Percentiles rank a stretch among this genome's conserved stretches.
Evolutionary conservation across 2,329 filamentous ascomycete genomes (phyloP).

Genomic region (Sclerotinia subarctica): DNA sequence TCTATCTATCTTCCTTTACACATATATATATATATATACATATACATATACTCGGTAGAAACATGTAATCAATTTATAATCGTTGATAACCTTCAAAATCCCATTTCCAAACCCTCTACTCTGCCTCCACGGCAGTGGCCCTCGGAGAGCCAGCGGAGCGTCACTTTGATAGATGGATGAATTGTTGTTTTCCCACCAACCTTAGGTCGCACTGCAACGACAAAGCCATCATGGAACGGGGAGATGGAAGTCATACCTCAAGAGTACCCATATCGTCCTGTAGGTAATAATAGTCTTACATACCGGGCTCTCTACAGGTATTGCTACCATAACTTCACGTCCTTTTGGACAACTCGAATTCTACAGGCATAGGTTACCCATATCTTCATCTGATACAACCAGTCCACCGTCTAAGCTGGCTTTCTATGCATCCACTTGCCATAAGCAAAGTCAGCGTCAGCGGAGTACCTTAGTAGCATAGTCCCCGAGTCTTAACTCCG

Average conservation of each 20-base stretch:
- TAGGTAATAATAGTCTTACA: no score
- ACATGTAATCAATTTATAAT: neutral
- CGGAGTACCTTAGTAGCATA: neutral
- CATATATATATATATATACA: neutral
- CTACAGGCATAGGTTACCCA: neutral
- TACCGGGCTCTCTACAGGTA: no score
- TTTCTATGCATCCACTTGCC: no score
- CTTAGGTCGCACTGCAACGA: no score
- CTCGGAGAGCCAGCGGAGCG: conserved; percentile 1
- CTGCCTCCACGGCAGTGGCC: conserved; percentile 5
- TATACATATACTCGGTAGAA: neutral
- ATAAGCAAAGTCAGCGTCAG: neutral
- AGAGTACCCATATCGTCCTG: no score
- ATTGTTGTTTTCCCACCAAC: neutral
- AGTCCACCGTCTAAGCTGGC: neutral
- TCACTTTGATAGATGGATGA: neutral
- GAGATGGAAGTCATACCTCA: no score
- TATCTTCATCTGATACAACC: neutral
- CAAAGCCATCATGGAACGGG: neutral
- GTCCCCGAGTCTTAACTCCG: neutral
- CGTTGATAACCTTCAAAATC: neutral
- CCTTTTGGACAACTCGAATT: neutral
- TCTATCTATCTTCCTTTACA: no score
- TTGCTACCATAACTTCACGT: neutral
- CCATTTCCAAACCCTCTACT: neutral